Evolutionary conservation across 495 filamentous ascomycete species (phyloP).

Genomic region (Xylaria scruposa): DNA sequence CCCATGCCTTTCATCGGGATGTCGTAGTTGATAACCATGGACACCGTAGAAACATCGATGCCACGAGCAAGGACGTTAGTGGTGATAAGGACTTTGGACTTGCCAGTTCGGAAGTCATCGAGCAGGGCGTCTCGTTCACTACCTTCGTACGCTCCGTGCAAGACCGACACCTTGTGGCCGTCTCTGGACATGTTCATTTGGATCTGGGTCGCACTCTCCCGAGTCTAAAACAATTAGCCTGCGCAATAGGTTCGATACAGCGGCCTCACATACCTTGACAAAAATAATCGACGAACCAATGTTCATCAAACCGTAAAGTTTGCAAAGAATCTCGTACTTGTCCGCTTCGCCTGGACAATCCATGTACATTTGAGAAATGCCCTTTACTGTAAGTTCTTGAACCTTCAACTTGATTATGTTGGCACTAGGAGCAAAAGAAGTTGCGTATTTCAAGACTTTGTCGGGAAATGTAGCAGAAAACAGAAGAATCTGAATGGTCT

Average conservation of each 20-base stretch:
- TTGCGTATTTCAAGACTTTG: conserved; percentile 79
- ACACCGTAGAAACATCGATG: conserved; percentile 95
- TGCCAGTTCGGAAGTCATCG: conserved; percentile 82
- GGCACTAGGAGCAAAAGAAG: conserved; percentile 78
- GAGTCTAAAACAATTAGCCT: conserved; percentile 62
- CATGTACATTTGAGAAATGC: conserved; percentile 96
- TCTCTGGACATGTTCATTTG: conserved; percentile 84
- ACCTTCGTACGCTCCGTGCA: conserved; percentile 87
- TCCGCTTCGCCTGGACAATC: conserved; percentile 80
- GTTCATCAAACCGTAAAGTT: conserved; percentile 93
- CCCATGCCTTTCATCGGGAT: conserved; percentile 65
- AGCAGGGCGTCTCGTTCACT: conserved; percentile 83
- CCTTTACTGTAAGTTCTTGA: conserved; percentile 92
- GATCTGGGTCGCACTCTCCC: conserved; percentile 80
- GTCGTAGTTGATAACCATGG: conserved; percentile 97
- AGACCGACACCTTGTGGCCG: conserved; percentile 86
- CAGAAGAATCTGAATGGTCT: conserved; percentile 79
- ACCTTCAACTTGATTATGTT: conserved; percentile 88
- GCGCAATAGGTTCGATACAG: neutral
- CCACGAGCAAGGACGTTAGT: conserved; percentile 97
- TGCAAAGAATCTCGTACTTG: conserved; percentile 87
- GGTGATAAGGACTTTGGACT: conserved; percentile 96
- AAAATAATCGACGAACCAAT: conserved; percentile 98
- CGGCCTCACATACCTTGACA: conserved; percentile 70
- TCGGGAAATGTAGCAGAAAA: conserved; percentile 97